Base-by-base conservation (phyloP, 73 alveolate genomes). In the Paramecium bursaria region DNA sequence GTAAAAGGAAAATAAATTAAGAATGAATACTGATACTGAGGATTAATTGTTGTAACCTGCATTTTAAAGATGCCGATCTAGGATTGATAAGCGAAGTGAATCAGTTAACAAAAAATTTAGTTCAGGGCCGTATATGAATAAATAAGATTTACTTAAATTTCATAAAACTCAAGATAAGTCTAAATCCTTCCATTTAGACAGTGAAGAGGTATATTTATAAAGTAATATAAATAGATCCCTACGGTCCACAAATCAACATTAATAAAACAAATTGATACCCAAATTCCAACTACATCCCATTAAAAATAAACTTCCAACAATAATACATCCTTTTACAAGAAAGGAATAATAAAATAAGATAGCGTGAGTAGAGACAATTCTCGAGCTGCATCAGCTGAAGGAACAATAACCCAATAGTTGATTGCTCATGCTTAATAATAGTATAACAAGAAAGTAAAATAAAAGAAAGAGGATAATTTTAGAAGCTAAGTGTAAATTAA, bases 61-160 rank as follows among this genome's bases (percentile, higher is more conserved):
- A n/a, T n/a, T n/a, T n/a, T n/a, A n/a, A 15, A 67, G 82, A 67
- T 67, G 82, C 25, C 33, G 44, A 42, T 33, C 60, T 2, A 31
- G 82, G 21, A 11, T 67, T 25, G 82, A 67, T 9, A 21, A 67
- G 27, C 17, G 82, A 67, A 67, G 82, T 67, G 82, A 67, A 67
- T 67, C 82, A 13, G 55, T 57, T 1, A 30, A 42, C 44, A 67
- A 67, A 17, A 67, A 67, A 27, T 39, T 67, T 1, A 35, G 51
- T 2, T 10, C 11, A 9, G 33, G 51, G 3, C n/a, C 27, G 33
- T 57, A 57, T 57, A 30, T 57, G 17, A 57, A 57, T 29, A 57
- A 27, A 23, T 22, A 57, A 30, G 76, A 67, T 1, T 39, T 67
- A 25, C 33, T 67, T 33, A 67, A 14, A 67, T 39, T 67, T 2